A percentile compares a stretch with the other conserved stretches of the same genome.
These are phyloP conservation scores for Adansonia grandidieri DNA, from an alignment of 441 rosid genomes.

Conservation along the genomic window DNA sequence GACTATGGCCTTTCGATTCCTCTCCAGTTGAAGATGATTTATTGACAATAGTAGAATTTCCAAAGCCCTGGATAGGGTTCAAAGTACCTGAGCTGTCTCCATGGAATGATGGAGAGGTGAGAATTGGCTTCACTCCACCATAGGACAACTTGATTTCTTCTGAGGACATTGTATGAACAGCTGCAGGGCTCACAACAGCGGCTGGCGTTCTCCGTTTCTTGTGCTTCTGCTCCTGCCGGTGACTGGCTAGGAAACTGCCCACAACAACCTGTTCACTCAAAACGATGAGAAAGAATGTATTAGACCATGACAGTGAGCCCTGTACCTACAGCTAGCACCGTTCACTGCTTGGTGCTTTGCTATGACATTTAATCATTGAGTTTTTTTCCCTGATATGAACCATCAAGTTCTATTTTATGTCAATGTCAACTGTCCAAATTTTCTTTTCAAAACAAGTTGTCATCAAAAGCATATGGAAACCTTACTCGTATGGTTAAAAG, in stretches of 20 bases:
- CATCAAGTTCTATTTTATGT: neutral
- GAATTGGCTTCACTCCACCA: conserved; percentile 49
- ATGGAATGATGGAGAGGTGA: conserved; percentile 37
- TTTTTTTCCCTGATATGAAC: neutral
- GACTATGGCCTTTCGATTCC: conserved; percentile 54
- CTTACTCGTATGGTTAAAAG: neutral
- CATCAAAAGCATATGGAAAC: neutral
- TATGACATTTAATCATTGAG: neutral
- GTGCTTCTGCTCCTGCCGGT: conserved; percentile 75
- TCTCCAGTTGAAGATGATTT: conserved; percentile 43
- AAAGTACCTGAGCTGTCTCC: conserved; percentile 45
- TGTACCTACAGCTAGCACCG: neutral
- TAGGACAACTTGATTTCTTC: conserved; percentile 31
- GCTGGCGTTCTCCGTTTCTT: conserved; percentile 60
- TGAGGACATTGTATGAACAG: conserved; percentile 39
- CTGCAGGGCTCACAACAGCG: conserved; percentile 36
- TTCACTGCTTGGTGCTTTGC: neutral
- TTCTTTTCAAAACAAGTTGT: neutral
- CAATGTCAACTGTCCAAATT: neutral
- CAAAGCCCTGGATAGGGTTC: conserved; percentile 40
- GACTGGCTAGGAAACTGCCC: conserved; percentile 88
- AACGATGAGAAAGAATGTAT: conserved; percentile 25
- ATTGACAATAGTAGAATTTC: conserved; percentile 40
- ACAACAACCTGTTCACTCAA: conserved; percentile 68
- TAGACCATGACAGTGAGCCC: neutral